Evolutionary conservation across 1,284 basidiomycete species (phyloP), one percentile per base, ranked within the genome.

Genomic region (Heterobasidion irregulare): DNA sequence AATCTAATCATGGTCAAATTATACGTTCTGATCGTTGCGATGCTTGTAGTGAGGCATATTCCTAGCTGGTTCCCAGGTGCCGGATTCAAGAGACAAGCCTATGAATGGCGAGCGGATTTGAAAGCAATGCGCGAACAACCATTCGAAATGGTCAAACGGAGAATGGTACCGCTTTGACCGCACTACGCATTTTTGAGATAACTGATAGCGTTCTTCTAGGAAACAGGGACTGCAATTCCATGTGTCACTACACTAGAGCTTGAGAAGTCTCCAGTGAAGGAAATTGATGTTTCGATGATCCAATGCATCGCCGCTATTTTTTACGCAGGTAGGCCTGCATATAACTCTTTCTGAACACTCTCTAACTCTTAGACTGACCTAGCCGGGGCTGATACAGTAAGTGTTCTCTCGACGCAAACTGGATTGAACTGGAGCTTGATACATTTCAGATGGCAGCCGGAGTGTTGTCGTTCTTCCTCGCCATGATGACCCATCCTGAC

Each of bases 161-260:
- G 15, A 7, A 49, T 49, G 47, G 47, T 49, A 15, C 8, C 15
- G 15, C 18, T 15, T 26, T 26, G 26, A 26, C 26, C 26, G 26
- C 26, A 26, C 26, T 6, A 26, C 26, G 4, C 26, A 26, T 6
- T 26, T 26, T 26, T 5, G 26, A 26, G 26, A 5, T 6, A 26
- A 26, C 4, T 26, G 26, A 26, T 26, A 26, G 4, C 26, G 26
- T 26, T 66, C 73, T 54, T 78, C 76, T 10, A 54, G 56, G 12
- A 64, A 64, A 56, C 77, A 73, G 74, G 68, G 69, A 35, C 59
- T 58, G 32, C 75, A 75, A 19, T 78, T 75, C 57, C 63, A 68
- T 50, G 60, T 73, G 61, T 70, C 67, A 51, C 33, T 43, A 6
- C 18, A 53, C 16, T n/a, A 44, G 34, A 36, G 41, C 41, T 16